A percentile compares a stretch with the other conserved stretches of the same genome.
Conservation (phyloP, 164 flowering plant genomes). For the Liriodendron chinense region DNA sequence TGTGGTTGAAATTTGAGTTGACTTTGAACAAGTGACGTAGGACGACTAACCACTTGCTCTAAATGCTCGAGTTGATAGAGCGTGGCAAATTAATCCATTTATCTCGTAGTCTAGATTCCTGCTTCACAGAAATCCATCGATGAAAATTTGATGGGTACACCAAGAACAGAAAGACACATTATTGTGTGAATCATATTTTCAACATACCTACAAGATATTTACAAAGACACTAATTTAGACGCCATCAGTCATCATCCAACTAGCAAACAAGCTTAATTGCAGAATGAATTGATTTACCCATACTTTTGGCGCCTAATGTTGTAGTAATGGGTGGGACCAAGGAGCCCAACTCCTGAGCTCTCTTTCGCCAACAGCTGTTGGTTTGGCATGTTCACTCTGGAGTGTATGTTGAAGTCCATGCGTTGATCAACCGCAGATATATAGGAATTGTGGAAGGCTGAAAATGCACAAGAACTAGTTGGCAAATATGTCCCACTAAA, state of each 20-base stretch:
- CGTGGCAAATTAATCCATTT: too few species aligned
- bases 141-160: background rate
- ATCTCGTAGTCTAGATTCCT: too few species aligned
- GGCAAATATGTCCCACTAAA: conserved; percentile 8
- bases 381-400: conserved; percentile 15
- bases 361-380: conserved; percentile 5
- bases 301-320: too few species aligned
- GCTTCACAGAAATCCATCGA: too few species aligned
- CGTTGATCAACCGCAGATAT: conserved; percentile 24
- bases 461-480: conserved; percentile 12
- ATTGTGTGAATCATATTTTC: background rate
- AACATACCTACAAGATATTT: background rate
- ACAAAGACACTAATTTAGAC: background rate
- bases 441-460: conserved; percentile 5
- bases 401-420: conserved; percentile 17
- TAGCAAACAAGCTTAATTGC: conserved; percentile 40
- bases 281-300: too few species aligned
- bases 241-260: conserved; percentile 57
- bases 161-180: background rate
- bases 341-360: conserved; percentile 7
- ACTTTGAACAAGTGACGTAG: too few species aligned
- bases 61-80: too few species aligned
- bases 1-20: too few species aligned
- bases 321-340: conserved; percentile 10
- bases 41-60: too few species aligned